Percentiles rank a stretch among this genome's conserved stretches.
phyloP scores from a whole-genome alignment of 164 flowering plant genomes.

The Litsea cubeba region DNA sequence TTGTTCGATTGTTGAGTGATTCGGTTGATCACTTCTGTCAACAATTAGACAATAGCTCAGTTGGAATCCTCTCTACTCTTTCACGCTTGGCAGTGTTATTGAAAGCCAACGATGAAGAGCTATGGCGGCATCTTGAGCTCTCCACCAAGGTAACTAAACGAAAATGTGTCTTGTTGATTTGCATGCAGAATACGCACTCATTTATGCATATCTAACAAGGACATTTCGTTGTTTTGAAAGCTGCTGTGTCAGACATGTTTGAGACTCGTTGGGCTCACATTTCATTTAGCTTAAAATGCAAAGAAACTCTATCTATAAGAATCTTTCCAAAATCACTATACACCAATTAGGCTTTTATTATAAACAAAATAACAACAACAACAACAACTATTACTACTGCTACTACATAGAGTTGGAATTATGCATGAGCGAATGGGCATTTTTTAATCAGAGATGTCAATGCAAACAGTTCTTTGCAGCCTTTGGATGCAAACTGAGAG shows the following conservation, averaged over 20 bases:
- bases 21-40: constrained; percentile 75
- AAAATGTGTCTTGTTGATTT: not conserved
- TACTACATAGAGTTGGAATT: too few relatives aligned
- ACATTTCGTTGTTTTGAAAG: not conserved
- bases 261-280: not conserved
- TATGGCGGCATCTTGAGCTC: constrained; percentile 67
- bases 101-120: constrained; percentile 52
- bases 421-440: too few relatives aligned
- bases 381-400: too few relatives aligned
- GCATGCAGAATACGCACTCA: not conserved
- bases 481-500: not conserved
- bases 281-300: too few relatives aligned
- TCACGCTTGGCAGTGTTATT: constrained; percentile 49
- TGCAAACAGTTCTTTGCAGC: not conserved
- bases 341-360: too few relatives aligned
- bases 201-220: not conserved
- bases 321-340: too few relatives aligned
- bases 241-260: not conserved
- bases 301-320: too few relatives aligned
- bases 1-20: constrained; percentile 62
- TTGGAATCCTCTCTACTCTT: constrained; percentile 63
- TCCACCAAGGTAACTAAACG: constrained; percentile 36
- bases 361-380: too few relatives aligned
- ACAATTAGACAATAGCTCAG: constrained; percentile 58
- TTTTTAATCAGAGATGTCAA: not conserved